phyloP scores from a whole-genome alignment of 495 filamentous ascomycete genomes.

The Antarctomyces pellizariae region DNA sequence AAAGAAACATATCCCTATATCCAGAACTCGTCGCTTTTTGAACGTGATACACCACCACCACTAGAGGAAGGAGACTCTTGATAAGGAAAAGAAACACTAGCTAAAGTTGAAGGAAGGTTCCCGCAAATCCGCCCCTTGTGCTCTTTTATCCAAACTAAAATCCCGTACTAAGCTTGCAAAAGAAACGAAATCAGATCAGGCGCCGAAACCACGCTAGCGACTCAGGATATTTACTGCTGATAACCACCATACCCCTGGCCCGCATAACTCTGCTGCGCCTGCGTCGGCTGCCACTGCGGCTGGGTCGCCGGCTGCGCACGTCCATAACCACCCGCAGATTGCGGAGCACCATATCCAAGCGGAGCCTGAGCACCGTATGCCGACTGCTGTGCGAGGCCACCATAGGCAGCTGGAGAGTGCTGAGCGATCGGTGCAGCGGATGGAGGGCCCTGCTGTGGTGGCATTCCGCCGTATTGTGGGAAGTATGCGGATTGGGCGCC shows the following conservation, averaged over 20 bases:
- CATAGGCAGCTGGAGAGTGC: conserved; percentile 35
- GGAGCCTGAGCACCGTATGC: conserved; percentile 33
- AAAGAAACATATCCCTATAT: no score
- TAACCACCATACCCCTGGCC: conserved; percentile 35
- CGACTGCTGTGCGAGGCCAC: conserved; percentile 32
- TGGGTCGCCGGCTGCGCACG: conserved; percentile 56
- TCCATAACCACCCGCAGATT: conserved; percentile 57
- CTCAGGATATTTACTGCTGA: conserved; percentile 30
- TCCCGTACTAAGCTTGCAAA: no score
- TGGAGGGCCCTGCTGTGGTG: conserved; percentile 42
- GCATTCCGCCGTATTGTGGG: conserved; percentile 70
- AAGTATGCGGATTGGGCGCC: conserved; percentile 68
- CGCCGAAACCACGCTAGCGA: neutral
- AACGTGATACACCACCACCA: no score
- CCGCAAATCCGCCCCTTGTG: no score
- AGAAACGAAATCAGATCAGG: no score
- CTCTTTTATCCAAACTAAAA: no score
- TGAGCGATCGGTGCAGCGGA: conserved; percentile 15
- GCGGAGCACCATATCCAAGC: conserved; percentile 35
- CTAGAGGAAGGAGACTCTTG: no score
- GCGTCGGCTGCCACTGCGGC: conserved; percentile 47
- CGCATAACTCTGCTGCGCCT: conserved; percentile 32
- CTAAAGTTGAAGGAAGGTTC: no score
- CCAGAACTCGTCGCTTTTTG: no score
- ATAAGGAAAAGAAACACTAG: no score